Base-by-base conservation (phyloP, 176 grass and related monocot species). In the Elaeis guineensis region DNA sequence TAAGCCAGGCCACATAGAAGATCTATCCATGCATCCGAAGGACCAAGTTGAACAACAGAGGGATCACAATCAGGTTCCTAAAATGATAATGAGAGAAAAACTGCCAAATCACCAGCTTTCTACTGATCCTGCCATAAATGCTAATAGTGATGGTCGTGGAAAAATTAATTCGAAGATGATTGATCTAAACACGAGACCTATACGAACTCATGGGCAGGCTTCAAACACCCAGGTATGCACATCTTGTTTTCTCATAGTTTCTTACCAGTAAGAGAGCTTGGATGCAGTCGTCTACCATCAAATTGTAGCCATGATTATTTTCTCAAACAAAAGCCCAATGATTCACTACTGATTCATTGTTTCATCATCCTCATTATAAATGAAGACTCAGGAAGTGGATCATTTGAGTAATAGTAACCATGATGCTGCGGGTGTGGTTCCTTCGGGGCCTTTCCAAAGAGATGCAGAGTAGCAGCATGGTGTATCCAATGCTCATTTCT, bases 151-250 rank as follows among this genome's bases (percentile, higher is more conserved):
- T 25, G 72, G 58, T 52, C 78, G 85, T 72, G 79, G 69, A 35
- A 83, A 85, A 76, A 81, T 76, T 54, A 79, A 92, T 77, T 89
- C 93, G 0, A 83, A 98, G 78, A 98, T 92, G 93, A 86, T 98
- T 5, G 93, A 98, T 78, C 80, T 98, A 29, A 98, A 98, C 66
- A 83, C 85, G 63, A 77, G 71, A 32, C 93, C 93, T 16, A 63
- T 56, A 58, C 87, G 84, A 65, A 82, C 68, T 57, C 52, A 74
- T 21, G 79, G 87, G 9, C 87, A 98, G 67, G 69, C 78, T 56
- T 92, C 87, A 14, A 98, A 82, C 74, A 89, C 78, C 25, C 87
- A 98, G 87, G 93, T 97, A 16, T 66, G 19, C 6, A 61, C 30
- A 61, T 32, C 16, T 51, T 19, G 19, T 72, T 32, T 49, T 51